Conservation (phyloP, 441 rosid species). For the Geranium incanum region DNA sequence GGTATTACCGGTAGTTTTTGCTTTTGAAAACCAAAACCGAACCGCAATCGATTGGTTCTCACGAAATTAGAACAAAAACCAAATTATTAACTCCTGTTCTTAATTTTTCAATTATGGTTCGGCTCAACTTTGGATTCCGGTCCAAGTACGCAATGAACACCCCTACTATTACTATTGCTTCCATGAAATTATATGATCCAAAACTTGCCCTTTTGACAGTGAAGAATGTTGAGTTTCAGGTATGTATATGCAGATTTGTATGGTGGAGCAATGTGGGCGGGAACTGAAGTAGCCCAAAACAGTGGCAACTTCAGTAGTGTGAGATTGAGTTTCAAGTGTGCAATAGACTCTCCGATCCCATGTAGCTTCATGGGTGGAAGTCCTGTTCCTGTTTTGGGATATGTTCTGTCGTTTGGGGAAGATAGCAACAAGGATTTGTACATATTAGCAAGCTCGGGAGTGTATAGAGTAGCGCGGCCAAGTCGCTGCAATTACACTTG, state of each 20-base stretch:
- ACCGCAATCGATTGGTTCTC: too few species aligned
- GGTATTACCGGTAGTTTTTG: too few species aligned
- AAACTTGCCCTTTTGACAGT: not conserved
- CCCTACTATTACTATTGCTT: too few species aligned
- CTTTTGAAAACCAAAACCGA: too few species aligned
- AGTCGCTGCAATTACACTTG: slow-evolving; percentile 18
- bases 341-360: slow-evolving; percentile 15
- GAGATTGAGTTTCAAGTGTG: slow-evolving; percentile 8
- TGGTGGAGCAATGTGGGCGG: slow-evolving; percentile 15
- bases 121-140: too few species aligned
- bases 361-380: slow-evolving; percentile 4
- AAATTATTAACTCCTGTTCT: too few species aligned
- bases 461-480: slow-evolving; percentile 17
- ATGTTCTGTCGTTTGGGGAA: slow-evolving; percentile 17
- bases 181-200: not conserved
- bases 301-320: slow-evolving; percentile 17
- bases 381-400: slow-evolving; percentile 3
- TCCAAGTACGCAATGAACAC: too few species aligned
- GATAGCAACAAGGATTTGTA: slow-evolving; percentile 18
- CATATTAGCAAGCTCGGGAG: slow-evolving; percentile 11
- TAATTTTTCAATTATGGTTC: too few species aligned
- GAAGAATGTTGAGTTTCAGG: slow-evolving; percentile 6
- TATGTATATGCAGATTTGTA: slow-evolving; percentile 21
- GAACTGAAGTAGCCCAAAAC: slow-evolving; percentile 13
- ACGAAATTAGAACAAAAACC: too few species aligned